Evolutionary conservation across 2,329 filamentous ascomycete species (phyloP).

Genomic region (Hypoxylon sp.): DNA sequence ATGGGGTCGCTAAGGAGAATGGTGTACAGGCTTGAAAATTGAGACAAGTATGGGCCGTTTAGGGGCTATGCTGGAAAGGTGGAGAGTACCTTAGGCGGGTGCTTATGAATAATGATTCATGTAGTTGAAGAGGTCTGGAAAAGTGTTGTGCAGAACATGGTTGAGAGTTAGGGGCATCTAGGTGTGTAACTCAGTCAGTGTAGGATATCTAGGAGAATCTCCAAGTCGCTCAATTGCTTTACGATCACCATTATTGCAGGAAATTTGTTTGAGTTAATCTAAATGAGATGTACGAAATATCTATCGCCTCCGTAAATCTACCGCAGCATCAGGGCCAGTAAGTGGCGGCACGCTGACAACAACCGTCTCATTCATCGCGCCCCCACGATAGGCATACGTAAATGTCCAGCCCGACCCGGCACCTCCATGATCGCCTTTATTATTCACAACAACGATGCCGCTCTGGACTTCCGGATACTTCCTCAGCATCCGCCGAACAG

Average conservation of each 20-base stretch:
- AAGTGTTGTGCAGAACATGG: not conserved
- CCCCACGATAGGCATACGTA: constrained; percentile 66
- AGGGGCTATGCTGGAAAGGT: not conserved
- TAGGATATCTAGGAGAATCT: not conserved
- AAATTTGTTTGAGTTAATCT: not conserved
- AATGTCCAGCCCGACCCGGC: constrained; percentile 70
- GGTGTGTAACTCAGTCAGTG: not conserved
- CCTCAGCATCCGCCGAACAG: constrained; percentile 64
- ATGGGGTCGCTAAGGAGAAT: constrained; percentile 4
- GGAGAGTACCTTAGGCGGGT: not conserved
- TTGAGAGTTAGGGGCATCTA: not conserved
- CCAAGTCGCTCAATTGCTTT: not conserved
- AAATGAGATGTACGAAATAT: not conserved
- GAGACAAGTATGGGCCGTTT: too few species aligned
- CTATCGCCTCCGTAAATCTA: constrained; percentile 21
- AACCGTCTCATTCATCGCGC: constrained; percentile 61
- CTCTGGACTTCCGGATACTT: constrained; percentile 63
- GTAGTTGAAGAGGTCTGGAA: not conserved
- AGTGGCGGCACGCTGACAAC: constrained; percentile 61
- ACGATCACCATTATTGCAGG: not conserved
- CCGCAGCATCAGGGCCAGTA: constrained; percentile 33
- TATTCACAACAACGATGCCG: constrained; percentile 67
- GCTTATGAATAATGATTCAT: not conserved
- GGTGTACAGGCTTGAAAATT: not conserved
- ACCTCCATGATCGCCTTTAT: constrained; percentile 64